Evolutionary conservation across 2,329 filamentous ascomycete genomes (phyloP).

Genomic region (Venturiaceae sp.): DNA sequence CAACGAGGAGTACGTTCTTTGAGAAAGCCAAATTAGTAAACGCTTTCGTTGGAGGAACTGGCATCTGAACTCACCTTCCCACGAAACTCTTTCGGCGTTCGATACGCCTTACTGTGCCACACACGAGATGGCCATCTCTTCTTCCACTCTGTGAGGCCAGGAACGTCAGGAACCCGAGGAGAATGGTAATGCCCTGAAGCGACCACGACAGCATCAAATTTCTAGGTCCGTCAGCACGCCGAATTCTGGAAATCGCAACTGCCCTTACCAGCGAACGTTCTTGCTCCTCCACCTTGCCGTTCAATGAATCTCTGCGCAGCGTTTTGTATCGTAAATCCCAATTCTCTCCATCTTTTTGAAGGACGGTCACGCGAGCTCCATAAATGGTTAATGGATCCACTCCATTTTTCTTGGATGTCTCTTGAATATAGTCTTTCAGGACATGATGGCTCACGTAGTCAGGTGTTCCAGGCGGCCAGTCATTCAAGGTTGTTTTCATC

Average conservation of each 20-base stretch:
- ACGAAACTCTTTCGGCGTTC: constrained; percentile 52
- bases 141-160: constrained; percentile 30
- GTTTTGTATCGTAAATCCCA: constrained; percentile 46
- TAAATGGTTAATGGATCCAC: constrained; percentile 43
- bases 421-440: constrained; percentile 51
- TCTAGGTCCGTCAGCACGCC: constrained; percentile 39
- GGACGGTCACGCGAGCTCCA: constrained; percentile 48
- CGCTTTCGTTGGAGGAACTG: constrained; percentile 75
- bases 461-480: constrained; percentile 50
- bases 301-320: constrained; percentile 19
- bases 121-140: constrained; percentile 26
- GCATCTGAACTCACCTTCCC: constrained; percentile 63
- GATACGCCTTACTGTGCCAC: constrained; percentile 64
- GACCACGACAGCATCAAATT: constrained; percentile 39
- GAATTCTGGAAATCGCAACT: constrained; percentile 31
- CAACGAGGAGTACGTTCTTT: constrained; percentile 51
- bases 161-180: constrained; percentile 33
- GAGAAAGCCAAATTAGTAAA: constrained; percentile 50
- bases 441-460: constrained; percentile 49
- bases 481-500: constrained; percentile 37
- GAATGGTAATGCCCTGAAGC: constrained; percentile 39
- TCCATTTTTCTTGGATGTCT: constrained; percentile 41
- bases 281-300: constrained; percentile 8
- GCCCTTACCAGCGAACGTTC: constrained; percentile 20
- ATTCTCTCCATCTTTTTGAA: constrained; percentile 32